phyloP scores from a whole-genome alignment of 345 rosid genomes.

The Syzygium jambos region DNA sequence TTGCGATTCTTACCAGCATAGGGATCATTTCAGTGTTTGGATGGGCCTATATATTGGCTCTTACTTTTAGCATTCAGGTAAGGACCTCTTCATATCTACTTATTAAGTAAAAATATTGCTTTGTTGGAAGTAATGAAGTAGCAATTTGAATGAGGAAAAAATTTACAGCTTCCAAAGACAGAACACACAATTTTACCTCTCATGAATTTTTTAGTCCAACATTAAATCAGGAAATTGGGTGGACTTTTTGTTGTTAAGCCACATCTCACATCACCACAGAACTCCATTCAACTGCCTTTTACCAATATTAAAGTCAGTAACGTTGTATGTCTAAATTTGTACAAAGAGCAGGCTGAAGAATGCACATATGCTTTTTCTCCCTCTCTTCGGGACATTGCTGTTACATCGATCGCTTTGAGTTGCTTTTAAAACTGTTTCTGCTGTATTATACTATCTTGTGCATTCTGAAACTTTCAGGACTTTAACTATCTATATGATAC shows the following conservation, averaged over 20 bases:
- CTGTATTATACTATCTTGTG: neutral
- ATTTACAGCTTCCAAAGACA: neutral
- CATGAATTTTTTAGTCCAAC: neutral
- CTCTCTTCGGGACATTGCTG: neutral
- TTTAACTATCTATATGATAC: slow-evolving; percentile 31
- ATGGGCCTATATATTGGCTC: slow-evolving; percentile 58
- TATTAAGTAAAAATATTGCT: neutral
- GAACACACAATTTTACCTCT: neutral
- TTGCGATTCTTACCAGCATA: slow-evolving; percentile 49
- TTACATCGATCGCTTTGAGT: neutral
- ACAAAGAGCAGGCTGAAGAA: neutral
- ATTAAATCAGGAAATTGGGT: neutral
- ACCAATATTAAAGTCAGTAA: neutral
- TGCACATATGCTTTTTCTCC: neutral
- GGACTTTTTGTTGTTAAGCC: neutral
- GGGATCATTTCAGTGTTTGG: slow-evolving; percentile 52
- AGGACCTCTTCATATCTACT: neutral
- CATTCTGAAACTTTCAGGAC: slow-evolving; percentile 15
- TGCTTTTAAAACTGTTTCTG: neutral
- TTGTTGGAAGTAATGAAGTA: neutral
- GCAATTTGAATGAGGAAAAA: neutral
- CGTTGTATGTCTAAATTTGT: neutral
- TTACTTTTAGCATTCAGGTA: slow-evolving; percentile 55
- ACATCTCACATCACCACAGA: neutral
- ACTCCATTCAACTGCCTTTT: neutral